Evolutionary conservation across 768 basidiomycete species (phyloP).

Genomic region (Lactarius sp.): DNA sequence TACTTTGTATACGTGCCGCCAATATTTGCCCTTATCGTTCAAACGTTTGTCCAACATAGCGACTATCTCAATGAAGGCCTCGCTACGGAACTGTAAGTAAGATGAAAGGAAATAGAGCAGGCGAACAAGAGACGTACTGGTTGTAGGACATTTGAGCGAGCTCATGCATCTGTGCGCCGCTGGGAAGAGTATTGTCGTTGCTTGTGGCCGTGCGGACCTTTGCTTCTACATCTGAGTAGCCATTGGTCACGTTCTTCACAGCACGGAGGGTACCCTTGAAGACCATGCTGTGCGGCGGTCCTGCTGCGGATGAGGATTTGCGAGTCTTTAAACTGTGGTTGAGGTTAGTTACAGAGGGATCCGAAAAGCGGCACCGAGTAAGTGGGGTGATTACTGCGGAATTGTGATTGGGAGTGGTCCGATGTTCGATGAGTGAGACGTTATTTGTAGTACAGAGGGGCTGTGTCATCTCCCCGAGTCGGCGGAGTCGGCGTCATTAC

Average conservation of each 20-base stretch:
- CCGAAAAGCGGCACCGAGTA: not conserved
- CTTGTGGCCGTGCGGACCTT: slow-evolving; percentile 95
- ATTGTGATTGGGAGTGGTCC: not conserved
- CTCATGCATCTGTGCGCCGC: slow-evolving; percentile 96
- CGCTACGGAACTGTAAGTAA: slow-evolving; percentile 37
- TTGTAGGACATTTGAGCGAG: slow-evolving; percentile 93
- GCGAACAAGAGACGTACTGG: slow-evolving; percentile 50
- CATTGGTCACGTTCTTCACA: slow-evolving; percentile 90
- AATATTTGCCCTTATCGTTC: slow-evolving; percentile 98
- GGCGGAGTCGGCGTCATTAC: no score
- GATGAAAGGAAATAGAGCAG: slow-evolving; percentile 28
- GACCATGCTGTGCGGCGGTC: slow-evolving; percentile 12
- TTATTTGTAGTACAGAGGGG: no score
- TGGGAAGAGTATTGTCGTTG: slow-evolving; percentile 94
- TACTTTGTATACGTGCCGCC: slow-evolving; percentile 98
- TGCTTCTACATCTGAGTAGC: slow-evolving; percentile 88
- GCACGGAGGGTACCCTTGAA: slow-evolving; percentile 69
- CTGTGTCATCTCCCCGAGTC: not conserved
- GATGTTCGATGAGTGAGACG: no score
- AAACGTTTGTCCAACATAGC: slow-evolving; percentile 96
- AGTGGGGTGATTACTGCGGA: not conserved
- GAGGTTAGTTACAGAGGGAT: not conserved
- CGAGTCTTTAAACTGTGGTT: not conserved
- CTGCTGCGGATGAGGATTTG: not conserved
- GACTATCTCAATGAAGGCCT: slow-evolving; percentile 97